These are phyloP conservation scores for Dendrobium officinale DNA, from an alignment of 106 monocot species.

Conservation along the genomic window DNA sequence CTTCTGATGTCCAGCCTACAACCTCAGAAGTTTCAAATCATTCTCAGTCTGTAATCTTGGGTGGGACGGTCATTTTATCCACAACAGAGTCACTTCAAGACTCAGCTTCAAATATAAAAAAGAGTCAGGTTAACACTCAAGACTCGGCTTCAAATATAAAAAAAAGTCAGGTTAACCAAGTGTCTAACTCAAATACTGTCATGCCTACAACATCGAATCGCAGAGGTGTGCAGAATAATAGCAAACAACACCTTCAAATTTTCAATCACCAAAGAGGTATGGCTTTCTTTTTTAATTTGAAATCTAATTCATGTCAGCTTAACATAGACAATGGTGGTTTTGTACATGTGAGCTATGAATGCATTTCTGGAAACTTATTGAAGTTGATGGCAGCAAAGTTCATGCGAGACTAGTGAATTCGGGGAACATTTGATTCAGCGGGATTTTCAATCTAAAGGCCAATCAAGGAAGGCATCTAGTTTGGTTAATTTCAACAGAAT, in stretches of 20 bases:
- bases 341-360: background rate
- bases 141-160: slow-evolving; percentile 18
- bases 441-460: background rate
- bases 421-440: background rate
- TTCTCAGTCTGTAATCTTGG: slow-evolving; percentile 16
- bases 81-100: slow-evolving; percentile 19
- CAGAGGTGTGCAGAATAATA: slow-evolving; percentile 16
- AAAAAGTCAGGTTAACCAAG: slow-evolving; percentile 21
- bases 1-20: slow-evolving; percentile 13
- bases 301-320: background rate
- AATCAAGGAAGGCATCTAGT: background rate
- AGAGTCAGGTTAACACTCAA: slow-evolving; percentile 15
- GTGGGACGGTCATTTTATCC: slow-evolving; percentile 26
- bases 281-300: background rate
- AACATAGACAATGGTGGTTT: slow-evolving; percentile 1
- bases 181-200: slow-evolving; percentile 16
- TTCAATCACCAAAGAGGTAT: slow-evolving; percentile 33
- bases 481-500: background rate
- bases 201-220: slow-evolving; percentile 23
- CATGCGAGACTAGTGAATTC: background rate
- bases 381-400: background rate
- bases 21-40: slow-evolving; percentile 27
- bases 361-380: background rate
- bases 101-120: slow-evolving; percentile 14
- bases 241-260: slow-evolving; percentile 24